A percentile compares a stretch with the other conserved stretches of the same genome.
Conservation (phyloP, 1,284 basidiomycete species). For the Tremellales sp. region DNA sequence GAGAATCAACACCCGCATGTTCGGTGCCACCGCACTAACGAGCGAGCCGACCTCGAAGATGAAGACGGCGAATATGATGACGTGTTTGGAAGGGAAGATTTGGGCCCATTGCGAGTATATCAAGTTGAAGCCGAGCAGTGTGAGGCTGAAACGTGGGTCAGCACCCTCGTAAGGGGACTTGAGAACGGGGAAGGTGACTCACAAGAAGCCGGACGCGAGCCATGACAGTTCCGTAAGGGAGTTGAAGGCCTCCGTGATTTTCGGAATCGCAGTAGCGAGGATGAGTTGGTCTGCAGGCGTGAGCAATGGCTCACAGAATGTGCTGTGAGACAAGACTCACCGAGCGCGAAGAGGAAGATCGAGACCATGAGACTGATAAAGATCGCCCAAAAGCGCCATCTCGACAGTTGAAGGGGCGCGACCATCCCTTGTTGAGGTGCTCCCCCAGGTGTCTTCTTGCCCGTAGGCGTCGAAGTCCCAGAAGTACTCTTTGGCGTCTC, state of each 20-base stretch:
- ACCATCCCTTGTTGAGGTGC: neutral
- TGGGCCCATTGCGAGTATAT: conserved; percentile 47
- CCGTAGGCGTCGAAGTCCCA: too few species aligned
- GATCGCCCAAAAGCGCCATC: conserved; percentile 35
- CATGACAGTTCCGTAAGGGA: conserved; percentile 50
- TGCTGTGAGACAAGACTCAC: conserved; percentile 7
- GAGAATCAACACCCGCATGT: conserved; percentile 51
- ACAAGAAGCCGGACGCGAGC: conserved; percentile 45
- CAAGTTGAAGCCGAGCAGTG: conserved; percentile 47
- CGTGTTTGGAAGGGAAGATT: conserved; percentile 48
- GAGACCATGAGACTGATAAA: conserved; percentile 34
- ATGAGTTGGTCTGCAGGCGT: conserved; percentile 46
- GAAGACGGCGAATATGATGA: conserved; percentile 50
- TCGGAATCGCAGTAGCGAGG: conserved; percentile 48
- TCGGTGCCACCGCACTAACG: conserved; percentile 54
- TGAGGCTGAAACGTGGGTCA: conserved; percentile 31
- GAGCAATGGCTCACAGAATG: neutral
- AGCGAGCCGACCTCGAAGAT: conserved; percentile 55
- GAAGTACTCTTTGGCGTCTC: too few species aligned
- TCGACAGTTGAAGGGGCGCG: conserved; percentile 24
- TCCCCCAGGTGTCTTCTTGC: too few species aligned
- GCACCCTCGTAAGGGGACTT: neutral
- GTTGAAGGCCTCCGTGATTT: conserved; percentile 47
- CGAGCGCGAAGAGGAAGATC: conserved; percentile 45
- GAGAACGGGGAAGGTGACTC: conserved; percentile 3